Percentiles rank a stretch among this genome's conserved stretches.
phyloP scores from a whole-genome alignment of 257 asterid genomes.

The Dorcoceras hygrometricum region DNA sequence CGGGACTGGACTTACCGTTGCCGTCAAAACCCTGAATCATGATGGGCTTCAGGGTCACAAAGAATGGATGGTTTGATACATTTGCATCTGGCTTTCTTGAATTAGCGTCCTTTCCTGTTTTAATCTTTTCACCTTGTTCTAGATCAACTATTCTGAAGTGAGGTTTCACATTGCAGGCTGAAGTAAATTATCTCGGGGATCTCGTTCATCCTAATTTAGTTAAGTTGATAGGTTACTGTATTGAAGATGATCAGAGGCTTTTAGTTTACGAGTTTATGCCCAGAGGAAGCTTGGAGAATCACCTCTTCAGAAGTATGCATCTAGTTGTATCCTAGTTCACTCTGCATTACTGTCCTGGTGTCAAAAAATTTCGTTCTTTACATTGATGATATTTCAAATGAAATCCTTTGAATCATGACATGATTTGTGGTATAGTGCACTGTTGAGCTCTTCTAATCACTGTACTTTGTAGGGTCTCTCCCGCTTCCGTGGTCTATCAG shows the following conservation, averaged over 20 bases:
- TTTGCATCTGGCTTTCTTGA: slow-evolving; percentile 14
- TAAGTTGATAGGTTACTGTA: slow-evolving; percentile 54
- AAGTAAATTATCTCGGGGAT: slow-evolving; percentile 58
- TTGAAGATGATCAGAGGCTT: slow-evolving; percentile 57
- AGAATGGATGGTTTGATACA: slow-evolving; percentile 75
- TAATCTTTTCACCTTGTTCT: background rate
- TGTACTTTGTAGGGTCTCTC: slow-evolving; percentile 43
- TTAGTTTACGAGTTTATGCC: slow-evolving; percentile 61
- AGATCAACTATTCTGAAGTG: slow-evolving; percentile 13
- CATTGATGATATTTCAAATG: background rate
- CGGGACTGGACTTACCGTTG: slow-evolving; percentile 73
- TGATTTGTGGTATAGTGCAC: background rate
- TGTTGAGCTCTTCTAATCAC: slow-evolving; percentile 7
- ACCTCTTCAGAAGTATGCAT: slow-evolving; percentile 54
- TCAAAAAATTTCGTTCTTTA: background rate
- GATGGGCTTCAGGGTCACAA: slow-evolving; percentile 88
- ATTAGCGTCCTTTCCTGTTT: slow-evolving; percentile 2
- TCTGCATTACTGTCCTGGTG: slow-evolving; percentile 1
- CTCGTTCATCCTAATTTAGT: slow-evolving; percentile 58
- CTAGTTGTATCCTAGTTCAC: slow-evolving; percentile 2
- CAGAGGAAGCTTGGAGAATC: slow-evolving; percentile 68
- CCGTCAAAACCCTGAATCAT: slow-evolving; percentile 72
- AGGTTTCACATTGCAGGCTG: slow-evolving; percentile 46
- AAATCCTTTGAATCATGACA: background rate
- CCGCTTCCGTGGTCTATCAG: slow-evolving; percentile 70